Conservation (phyloP, 176 grass and related monocot genomes). For the Eleusine coracana region DNA sequence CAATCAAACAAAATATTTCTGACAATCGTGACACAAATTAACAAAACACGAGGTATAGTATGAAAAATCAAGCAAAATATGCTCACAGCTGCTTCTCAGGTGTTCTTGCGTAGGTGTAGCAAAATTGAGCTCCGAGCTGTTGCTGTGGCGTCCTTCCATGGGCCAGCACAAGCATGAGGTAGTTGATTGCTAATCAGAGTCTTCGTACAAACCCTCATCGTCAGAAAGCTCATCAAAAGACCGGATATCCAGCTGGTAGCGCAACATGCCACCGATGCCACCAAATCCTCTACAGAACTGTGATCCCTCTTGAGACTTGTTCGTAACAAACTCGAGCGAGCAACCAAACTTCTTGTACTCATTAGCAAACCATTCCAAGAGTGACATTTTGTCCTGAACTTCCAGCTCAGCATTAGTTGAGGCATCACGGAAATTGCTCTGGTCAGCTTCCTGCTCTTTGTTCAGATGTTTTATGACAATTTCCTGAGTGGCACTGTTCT, state of each 20-base stretch:
- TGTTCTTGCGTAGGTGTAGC: not conserved
- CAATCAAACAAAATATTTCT: not conserved
- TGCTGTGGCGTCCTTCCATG: slow-evolving; percentile 6
- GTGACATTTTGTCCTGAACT: not conserved
- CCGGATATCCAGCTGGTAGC: not conserved
- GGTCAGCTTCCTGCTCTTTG: slow-evolving; percentile 3
- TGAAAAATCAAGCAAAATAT: not conserved
- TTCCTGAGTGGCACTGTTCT: not conserved
- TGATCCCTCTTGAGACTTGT: slow-evolving; percentile 4
- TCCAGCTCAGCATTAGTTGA: not conserved
- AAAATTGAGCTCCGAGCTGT: not conserved
- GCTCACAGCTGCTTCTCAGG: not conserved
- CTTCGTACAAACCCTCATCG: not conserved
- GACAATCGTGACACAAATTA: not conserved
- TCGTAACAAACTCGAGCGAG: not conserved
- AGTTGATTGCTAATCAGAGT: slow-evolving; percentile 5
- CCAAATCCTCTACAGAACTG: slow-evolving; percentile 1
- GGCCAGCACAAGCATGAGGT: not conserved
- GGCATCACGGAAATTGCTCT: not conserved
- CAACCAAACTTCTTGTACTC: slow-evolving; percentile 11
- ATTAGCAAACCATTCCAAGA: slow-evolving; percentile 8
- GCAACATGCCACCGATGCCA: not conserved
- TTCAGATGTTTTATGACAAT: not conserved
- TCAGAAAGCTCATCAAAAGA: not conserved
- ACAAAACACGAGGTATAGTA: not conserved